Conservation (phyloP, 768 basidiomycete species). For the Rhizopogon vinicolor region DNA sequence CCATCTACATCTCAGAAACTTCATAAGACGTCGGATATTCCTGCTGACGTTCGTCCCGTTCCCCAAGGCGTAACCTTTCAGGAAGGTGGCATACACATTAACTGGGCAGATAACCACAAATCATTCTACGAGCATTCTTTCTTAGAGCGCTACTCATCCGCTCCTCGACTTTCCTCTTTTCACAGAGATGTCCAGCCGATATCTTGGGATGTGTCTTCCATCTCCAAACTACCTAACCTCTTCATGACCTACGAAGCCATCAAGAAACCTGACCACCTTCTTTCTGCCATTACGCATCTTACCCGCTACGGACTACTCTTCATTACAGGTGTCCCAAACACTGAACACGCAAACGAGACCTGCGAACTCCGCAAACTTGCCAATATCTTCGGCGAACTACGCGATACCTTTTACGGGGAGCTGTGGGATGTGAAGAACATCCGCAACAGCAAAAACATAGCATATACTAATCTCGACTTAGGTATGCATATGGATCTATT, state of each 20-base stretch:
- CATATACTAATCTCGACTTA: conserved; percentile 87
- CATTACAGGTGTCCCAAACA: conserved; percentile 63
- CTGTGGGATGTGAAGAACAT: conserved; percentile 85
- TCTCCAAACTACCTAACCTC: conserved; percentile 37
- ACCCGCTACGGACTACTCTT: conserved; percentile 70
- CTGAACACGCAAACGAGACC: conserved; percentile 48
- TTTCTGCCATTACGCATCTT: conserved; percentile 64
- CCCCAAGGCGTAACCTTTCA: conserved; percentile 36
- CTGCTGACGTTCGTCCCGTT: conserved; percentile 41
- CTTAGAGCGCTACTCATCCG: conserved; percentile 43
- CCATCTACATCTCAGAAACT: conserved; percentile 77
- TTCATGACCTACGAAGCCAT: conserved; percentile 54
- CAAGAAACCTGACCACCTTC: conserved; percentile 39
- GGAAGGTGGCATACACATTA: conserved; percentile 41
- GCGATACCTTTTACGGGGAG: conserved; percentile 86
- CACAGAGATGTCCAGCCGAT: conserved; percentile 37
- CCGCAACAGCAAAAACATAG: conserved; percentile 79
- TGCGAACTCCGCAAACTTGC: conserved; percentile 72
- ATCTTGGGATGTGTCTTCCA: conserved; percentile 42
- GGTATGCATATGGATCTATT: conserved; percentile 90
- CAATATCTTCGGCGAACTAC: conserved; percentile 65
- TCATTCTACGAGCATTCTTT: conserved; percentile 51
- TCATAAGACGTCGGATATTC: conserved; percentile 63
- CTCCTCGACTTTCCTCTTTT: conserved; percentile 31
- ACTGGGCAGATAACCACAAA: conserved; percentile 57